A percentile compares a stretch with the other conserved stretches of the same genome.
These are phyloP conservation scores for Collybia sp. DNA, from an alignment of 768 basidiomycete species.

Conservation along the genomic window DNA sequence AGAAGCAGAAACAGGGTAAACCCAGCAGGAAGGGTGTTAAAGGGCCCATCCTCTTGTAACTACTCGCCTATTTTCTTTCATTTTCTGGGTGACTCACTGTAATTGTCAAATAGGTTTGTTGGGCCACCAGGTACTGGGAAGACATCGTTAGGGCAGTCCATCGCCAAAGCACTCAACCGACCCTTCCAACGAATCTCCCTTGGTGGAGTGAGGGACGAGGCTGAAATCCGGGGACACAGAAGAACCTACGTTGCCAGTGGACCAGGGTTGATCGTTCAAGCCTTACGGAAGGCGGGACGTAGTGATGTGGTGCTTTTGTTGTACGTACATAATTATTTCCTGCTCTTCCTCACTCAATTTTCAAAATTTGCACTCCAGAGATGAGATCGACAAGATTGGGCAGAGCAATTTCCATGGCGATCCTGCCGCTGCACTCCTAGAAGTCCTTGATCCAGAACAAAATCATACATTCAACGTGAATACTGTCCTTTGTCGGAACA, in stretches of 20 bases:
- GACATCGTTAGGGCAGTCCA: constrained; percentile 85
- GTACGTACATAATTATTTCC: constrained; percentile 30
- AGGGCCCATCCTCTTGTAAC: constrained; percentile 69
- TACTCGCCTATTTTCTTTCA: constrained; percentile 1
- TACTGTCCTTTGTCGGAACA: constrained; percentile 2
- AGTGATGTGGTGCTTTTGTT: constrained; percentile 78
- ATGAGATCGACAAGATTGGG: constrained; percentile 91
- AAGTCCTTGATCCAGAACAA: constrained; percentile 93
- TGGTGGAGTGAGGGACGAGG: constrained; percentile 92
- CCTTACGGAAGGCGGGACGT: constrained; percentile 78
- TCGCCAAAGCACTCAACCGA: constrained; percentile 76
- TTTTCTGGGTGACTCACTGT: too few species aligned
- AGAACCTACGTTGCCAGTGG: constrained; percentile 92
- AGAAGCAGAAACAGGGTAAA: constrained; percentile 6
- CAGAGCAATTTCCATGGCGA: constrained; percentile 89
- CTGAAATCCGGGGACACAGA: constrained; percentile 48
- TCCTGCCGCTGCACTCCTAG: constrained; percentile 84
- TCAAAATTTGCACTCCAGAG: constrained; percentile 31
- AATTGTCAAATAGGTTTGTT: constrained; percentile 50
- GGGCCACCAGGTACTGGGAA: constrained; percentile 92
- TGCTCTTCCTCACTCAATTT: constrained; percentile 1
- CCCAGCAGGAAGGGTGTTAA: constrained; percentile 45
- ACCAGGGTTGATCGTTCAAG: constrained; percentile 82
- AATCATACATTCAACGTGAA: constrained; percentile 76
- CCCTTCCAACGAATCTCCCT: constrained; percentile 92